phyloP scores from a whole-genome alignment of 2,329 filamentous ascomycete genomes.

The Pezicula radicicola region DNA sequence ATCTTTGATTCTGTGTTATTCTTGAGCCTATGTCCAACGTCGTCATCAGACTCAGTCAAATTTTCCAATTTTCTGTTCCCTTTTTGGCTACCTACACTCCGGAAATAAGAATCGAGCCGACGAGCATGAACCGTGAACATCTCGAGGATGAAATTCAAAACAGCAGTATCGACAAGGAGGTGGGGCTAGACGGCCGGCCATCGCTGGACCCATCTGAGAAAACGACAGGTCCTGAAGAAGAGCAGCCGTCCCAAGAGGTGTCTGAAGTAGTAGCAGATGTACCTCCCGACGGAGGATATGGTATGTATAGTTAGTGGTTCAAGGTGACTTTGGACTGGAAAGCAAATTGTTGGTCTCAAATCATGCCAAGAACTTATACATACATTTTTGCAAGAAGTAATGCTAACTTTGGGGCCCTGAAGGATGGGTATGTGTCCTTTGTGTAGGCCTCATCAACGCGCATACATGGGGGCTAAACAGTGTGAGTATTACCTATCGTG shows the following conservation, averaged over 20 bases:
- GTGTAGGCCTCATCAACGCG: slow-evolving; percentile 38
- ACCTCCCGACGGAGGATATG: slow-evolving; percentile 54
- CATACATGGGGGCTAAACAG: slow-evolving; percentile 42
- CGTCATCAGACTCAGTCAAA: too few species aligned
- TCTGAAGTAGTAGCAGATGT: slow-evolving; percentile 26
- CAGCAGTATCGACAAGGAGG: too few species aligned
- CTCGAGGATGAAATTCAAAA: too few species aligned
- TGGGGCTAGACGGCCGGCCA: too few species aligned
- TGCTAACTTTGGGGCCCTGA: background rate
- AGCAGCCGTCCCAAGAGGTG: slow-evolving; percentile 3
- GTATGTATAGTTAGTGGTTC: slow-evolving; percentile 15
- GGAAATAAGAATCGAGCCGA: too few species aligned
- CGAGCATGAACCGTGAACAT: too few species aligned
- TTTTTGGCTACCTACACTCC: too few species aligned
- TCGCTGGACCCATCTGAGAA: slow-evolving; percentile 11
- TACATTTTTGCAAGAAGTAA: background rate
- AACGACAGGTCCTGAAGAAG: slow-evolving; percentile 6
- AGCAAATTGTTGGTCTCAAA: background rate
- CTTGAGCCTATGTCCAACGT: too few species aligned
- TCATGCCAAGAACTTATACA: background rate
- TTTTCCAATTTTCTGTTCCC: too few species aligned
- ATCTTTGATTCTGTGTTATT: too few species aligned
- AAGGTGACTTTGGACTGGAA: background rate
- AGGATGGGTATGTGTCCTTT: slow-evolving; percentile 47
- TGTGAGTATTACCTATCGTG: slow-evolving; percentile 13